These are phyloP conservation scores for Physcomitrellopsis africana DNA, from an alignment of 225 moss, liverwort and hornwort species.

Conservation along the genomic window DNA sequence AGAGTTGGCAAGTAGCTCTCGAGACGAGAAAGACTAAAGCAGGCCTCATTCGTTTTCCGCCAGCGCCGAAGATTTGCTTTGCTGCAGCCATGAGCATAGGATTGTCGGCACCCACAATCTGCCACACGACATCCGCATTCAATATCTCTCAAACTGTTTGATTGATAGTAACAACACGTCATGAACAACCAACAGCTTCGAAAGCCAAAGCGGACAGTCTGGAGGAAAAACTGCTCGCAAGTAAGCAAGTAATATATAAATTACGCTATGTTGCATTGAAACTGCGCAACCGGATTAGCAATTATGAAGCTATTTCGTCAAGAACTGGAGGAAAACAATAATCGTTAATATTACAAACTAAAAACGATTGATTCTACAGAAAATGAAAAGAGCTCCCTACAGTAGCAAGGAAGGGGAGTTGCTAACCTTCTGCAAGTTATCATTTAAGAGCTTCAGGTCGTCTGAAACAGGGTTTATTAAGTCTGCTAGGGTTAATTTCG, in stretches of 20 bases:
- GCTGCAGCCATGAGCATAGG: conserved; percentile 90
- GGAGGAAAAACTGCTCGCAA: not conserved
- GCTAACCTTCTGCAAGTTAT: conserved; percentile 62
- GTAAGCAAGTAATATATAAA: not conserved
- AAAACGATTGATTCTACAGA: not conserved
- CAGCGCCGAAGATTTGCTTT: conserved; percentile 94
- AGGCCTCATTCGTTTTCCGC: conserved; percentile 95
- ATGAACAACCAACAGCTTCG: not conserved
- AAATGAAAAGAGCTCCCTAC: not conserved
- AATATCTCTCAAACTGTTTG: not conserved
- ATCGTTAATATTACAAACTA: no score
- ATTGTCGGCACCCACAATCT: conserved; percentile 95
- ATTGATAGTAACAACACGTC: not conserved
- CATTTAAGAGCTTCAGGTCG: conserved; percentile 54
- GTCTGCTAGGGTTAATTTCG: conserved; percentile 45
- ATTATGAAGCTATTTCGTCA: no score
- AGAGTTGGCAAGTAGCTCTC: conserved; percentile 84
- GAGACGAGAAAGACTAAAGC: conserved; percentile 92
- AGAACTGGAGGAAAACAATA: no score
- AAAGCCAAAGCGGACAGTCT: not conserved
- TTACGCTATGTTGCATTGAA: not conserved
- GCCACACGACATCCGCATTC: conserved; percentile 26
- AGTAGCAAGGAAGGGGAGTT: not conserved
- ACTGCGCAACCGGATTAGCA: not conserved
- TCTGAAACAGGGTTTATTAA: conserved; percentile 65